A percentile compares a stretch with the other conserved stretches of the same genome.
phyloP scores from a whole-genome alignment of 257 asterid genomes.

The Prunella vulgaris region DNA sequence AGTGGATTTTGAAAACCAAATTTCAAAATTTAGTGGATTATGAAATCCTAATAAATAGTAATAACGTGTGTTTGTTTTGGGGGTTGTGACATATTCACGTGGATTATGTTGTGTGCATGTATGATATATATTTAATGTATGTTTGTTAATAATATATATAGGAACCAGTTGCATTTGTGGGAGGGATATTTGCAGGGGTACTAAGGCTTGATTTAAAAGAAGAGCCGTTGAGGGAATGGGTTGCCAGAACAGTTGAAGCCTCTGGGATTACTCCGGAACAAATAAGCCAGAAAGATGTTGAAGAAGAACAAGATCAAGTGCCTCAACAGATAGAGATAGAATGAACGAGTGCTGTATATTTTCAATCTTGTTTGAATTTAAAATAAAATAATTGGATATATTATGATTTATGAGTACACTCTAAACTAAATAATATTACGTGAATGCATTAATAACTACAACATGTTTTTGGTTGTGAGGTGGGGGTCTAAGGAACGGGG shows the following conservation, averaged over 20 bases:
- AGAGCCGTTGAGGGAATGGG: slow-evolving; percentile 88
- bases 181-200: slow-evolving; percentile 86
- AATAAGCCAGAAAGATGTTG: slow-evolving; percentile 22
- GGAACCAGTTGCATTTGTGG: slow-evolving; percentile 90
- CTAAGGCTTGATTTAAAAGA: slow-evolving; percentile 80
- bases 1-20: too few species aligned
- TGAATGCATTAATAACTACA: slow-evolving; percentile 31
- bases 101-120: neutral
- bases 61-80: neutral
- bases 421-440: slow-evolving; percentile 12
- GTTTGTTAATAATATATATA: slow-evolving; percentile 2
- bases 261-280: slow-evolving; percentile 55
- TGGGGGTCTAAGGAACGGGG: too few species aligned
- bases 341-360: slow-evolving; percentile 15
- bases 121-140: neutral
- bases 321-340: slow-evolving; percentile 65
- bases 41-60: too few species aligned
- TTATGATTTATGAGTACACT: neutral
- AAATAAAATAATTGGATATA: neutral
- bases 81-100: neutral
- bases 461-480: too few species aligned
- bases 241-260: slow-evolving; percentile 64
- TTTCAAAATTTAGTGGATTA: too few species aligned
- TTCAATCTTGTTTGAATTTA: neutral
- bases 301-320: slow-evolving; percentile 39